Evolutionary conservation across 108 stramenopile species (phyloP), one percentile per base, ranked within the genome.

Genomic region (Skeletonema marinoi): DNA sequence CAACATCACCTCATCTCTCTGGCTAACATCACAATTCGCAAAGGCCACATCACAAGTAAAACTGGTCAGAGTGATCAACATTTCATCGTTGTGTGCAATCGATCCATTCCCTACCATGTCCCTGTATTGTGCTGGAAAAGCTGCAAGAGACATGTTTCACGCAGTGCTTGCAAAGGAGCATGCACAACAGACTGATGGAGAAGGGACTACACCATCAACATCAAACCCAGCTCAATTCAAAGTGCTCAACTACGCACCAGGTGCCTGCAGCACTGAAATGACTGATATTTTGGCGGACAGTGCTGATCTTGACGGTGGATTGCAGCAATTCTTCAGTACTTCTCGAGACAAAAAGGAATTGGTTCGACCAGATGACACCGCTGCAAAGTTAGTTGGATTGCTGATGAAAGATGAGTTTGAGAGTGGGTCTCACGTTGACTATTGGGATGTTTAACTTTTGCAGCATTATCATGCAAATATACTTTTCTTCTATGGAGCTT

Each of bases 181-280:
- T 36, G 35, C 64, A 25, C 13, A n/a, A 38, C 14, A 61, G 36
- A 31, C 3, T 35, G 21, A 71, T 46, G 71, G 29, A 41, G 54
- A 56, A 29, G 54, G 9, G 17, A 25, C 54, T 21, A 1, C 54
- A 2, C 6, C 19, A 25, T 19, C 50, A 51, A 19, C 19, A 51
- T 56, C 54, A 56, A 48, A 42, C 32, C 16, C 61, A 32, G 60
- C 12, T 32, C 38, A 38, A 51, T 70, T 91, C 46, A 83, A 83
- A 65, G 74, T 82, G 21, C 69, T 95, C 3, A 95, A 92, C 50
- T 95, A 95, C 73, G 93, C 93, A 19, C 93, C 93, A 4, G 93
- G 93, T 19, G 86, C 90, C 1, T 79, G 90, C 50, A 90, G 91
- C 38, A 95, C 93, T 12, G 75, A 76, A 64, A 95, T 95, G 93